These are phyloP conservation scores for Spizellomyces sp. DNA, from an alignment of 192 early-diverging fungal species.

Conservation along the genomic window DNA sequence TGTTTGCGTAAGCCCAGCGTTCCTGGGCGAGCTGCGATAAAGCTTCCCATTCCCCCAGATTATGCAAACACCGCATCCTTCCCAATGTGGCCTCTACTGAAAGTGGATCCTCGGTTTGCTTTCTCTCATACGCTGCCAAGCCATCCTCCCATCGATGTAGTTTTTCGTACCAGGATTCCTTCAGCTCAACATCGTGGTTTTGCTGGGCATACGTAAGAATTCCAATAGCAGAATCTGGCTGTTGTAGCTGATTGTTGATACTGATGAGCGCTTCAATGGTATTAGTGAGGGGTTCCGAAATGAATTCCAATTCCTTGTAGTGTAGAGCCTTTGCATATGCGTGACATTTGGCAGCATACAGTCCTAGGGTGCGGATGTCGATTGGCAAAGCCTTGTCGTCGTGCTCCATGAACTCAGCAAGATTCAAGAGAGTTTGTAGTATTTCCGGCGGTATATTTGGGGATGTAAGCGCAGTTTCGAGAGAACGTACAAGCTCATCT, in stretches of 20 bases:
- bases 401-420: slow-evolving; percentile 99
- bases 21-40: slow-evolving; percentile 78
- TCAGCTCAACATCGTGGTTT: slow-evolving; percentile 76
- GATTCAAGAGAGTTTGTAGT: slow-evolving; percentile 84
- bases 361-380: slow-evolving; percentile 84
- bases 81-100: slow-evolving; percentile 78
- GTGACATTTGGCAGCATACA: slow-evolving; percentile 90
- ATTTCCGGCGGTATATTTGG: slow-evolving; percentile 91
- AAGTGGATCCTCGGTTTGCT: slow-evolving; percentile 74
- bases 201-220: slow-evolving; percentile 89
- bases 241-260: slow-evolving; percentile 93
- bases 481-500: slow-evolving; percentile 79
- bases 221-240: slow-evolving; percentile 95
- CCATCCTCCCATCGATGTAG: slow-evolving; percentile 95
- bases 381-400: slow-evolving; percentile 95
- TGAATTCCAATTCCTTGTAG: slow-evolving; percentile 95
- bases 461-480: slow-evolving; percentile 81
- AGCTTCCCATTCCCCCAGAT: slow-evolving; percentile 90
- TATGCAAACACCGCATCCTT: slow-evolving; percentile 90
- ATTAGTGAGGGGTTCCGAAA: slow-evolving; percentile 75
- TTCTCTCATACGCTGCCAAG: slow-evolving; percentile 78
- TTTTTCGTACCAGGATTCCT: slow-evolving; percentile 92
- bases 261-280: slow-evolving; percentile 90
- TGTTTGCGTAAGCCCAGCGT: slow-evolving; percentile 54
- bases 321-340: slow-evolving; percentile 98